Evolutionary conservation across 495 filamentous ascomycete genomes (phyloP), one percentile per base, ranked within the genome.

Genomic region (Penicillium ochrochloron): DNA sequence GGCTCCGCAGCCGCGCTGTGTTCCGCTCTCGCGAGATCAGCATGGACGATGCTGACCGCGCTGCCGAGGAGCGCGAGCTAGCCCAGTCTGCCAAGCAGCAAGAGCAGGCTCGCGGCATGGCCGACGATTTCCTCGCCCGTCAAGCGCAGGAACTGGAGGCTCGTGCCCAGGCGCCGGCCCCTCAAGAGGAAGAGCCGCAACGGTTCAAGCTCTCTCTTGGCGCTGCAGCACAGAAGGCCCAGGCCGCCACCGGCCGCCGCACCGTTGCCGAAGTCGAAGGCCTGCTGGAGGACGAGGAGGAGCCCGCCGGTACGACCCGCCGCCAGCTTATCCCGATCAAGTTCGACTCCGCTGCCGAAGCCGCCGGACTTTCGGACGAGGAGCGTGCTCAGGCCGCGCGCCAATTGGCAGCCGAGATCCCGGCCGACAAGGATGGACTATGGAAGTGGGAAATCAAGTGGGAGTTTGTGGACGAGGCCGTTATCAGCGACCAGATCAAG

Each of bases 191-290:
- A 7, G 53, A 94, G 66, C 90, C 92, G 0, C 89, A 93, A 74
- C 90, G 89, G 54, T 96, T 99, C 86, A 97, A 96, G 78, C 84
- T 99, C 35, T 96, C 93, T 1, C 90, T 99, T 42, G 93, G 93
- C 59, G 91, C 92, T 5, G 92, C 92, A 0, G 94, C 94, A 0
- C 90, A 92, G 73, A 92, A 89, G 66, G 89, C 89, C 42, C 88
- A 90, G 37, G 87, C 90, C 64, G 86, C 89, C 31, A 84, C 87
- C n/a, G 80, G 84, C 31, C 84, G 92, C 46, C 89, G 94, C 54
- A 96, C 92, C 2, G 89, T 93, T 44, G 94, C 93, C 58, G 96
- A 97, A 76, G 91, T 98, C 34, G 96, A 97, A 79, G 92, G 91
- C 14, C 79, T 99, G 19, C 81, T 99, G 58, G 95, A 98, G 76